Conservation (phyloP, 139 green algal species). For the Pleodorina starrii region DNA sequence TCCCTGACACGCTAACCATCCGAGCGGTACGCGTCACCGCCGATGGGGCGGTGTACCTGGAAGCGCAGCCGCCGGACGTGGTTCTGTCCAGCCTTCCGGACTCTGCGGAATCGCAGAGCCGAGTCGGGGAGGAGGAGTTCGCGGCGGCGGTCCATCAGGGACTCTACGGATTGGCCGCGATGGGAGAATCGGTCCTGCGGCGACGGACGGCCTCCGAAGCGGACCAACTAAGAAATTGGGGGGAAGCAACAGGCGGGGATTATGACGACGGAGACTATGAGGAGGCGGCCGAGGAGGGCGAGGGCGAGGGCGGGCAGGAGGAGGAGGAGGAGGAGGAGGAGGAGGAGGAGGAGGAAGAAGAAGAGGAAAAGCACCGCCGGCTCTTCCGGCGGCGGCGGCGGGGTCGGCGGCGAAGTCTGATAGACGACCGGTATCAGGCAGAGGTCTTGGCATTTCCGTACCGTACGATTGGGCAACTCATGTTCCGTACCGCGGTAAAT, state of each 20-base stretch:
- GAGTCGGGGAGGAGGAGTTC: neutral
- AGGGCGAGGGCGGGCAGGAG: neutral
- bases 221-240: too few species aligned
- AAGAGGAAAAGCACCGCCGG: neutral
- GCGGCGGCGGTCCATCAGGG: too few species aligned
- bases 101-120: neutral
- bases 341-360: neutral
- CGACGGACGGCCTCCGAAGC: too few species aligned
- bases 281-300: neutral
- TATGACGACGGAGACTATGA: neutral
- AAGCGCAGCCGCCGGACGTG: neutral
- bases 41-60: conserved; percentile 5
- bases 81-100: neutral
- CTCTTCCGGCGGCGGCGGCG: neutral
- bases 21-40: neutral
- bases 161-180: too few species aligned
- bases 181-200: too few species aligned
- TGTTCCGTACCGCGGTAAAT: neutral
- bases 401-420: neutral
- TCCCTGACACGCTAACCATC: neutral
- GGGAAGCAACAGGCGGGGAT: neutral
- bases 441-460: conserved; percentile 8
- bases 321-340: neutral
- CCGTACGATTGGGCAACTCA: conserved; percentile 5
- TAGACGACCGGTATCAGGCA: neutral